Evolutionary conservation across 768 basidiomycete species (phyloP).

Genomic region (Mycena belliarum): DNA sequence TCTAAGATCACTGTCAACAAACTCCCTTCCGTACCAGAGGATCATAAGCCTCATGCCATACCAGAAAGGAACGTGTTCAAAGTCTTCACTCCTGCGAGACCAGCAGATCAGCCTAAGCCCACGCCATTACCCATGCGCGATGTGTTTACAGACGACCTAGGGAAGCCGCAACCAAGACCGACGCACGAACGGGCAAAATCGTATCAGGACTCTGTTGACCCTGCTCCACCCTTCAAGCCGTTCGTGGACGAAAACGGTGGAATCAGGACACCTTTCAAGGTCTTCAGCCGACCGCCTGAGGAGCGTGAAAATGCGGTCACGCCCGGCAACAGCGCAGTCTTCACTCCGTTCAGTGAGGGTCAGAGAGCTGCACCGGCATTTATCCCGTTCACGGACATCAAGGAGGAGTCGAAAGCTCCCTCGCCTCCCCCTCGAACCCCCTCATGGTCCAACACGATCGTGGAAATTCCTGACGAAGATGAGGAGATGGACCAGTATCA

Average conservation of each 20-base stretch:
- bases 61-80: constrained; percentile 44
- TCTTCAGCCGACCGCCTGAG: constrained; percentile 74
- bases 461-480: constrained; percentile 29
- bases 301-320: constrained; percentile 40
- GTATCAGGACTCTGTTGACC: constrained; percentile 18
- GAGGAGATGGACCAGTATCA: constrained; percentile 30
- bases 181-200: constrained; percentile 24
- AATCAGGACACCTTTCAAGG: constrained; percentile 53
- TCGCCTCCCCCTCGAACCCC: constrained; percentile 21
- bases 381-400: constrained; percentile 37
- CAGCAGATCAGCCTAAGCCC: constrained; percentile 33
- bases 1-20: constrained; percentile 30
- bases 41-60: constrained; percentile 23
- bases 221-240: constrained; percentile 23
- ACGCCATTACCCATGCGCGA: constrained; percentile 23
- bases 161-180: constrained; percentile 21
- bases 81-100: constrained; percentile 60
- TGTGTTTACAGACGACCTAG: constrained; percentile 24
- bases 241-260: constrained; percentile 38
- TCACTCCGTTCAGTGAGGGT: constrained; percentile 43
- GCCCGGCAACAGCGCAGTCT: constrained; percentile 29
- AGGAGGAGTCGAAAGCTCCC: constrained; percentile 27
- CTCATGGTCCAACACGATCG: constrained; percentile 24
- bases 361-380: constrained; percentile 30
- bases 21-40: constrained; percentile 38